Evolutionary conservation across 2,329 filamentous ascomycete genomes (phyloP).

Genomic region (Fusarium sarcochroum): DNA sequence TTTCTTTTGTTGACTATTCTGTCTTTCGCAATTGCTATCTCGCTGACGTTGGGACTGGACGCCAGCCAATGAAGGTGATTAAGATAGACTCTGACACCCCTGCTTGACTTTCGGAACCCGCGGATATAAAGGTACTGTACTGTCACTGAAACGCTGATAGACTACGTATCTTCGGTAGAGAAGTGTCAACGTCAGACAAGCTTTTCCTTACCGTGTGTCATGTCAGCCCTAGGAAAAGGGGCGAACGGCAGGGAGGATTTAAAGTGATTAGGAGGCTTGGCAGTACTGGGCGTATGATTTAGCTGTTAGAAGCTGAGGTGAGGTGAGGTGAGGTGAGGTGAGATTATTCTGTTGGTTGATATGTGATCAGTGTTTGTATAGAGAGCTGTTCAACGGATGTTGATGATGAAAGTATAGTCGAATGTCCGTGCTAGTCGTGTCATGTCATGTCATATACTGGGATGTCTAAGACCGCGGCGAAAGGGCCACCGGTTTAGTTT

Average conservation of each 20-base stretch:
- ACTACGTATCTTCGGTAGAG: not conserved
- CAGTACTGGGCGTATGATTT: not conserved
- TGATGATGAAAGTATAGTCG: not conserved
- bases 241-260: not conserved
- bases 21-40: too few species aligned
- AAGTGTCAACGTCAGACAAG: conserved; percentile 19
- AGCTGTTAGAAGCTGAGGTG: not conserved
- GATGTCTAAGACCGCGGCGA: not conserved
- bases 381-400: not conserved
- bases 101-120: conserved; percentile 21
- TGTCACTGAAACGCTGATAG: not conserved
- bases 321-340: not conserved
- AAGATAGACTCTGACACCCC: not conserved
- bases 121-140: conserved; percentile 17
- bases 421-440: conserved; percentile 1
- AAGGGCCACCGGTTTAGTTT: not conserved
- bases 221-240: conserved; percentile 35
- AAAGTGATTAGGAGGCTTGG: not conserved
- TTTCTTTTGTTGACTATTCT: too few species aligned
- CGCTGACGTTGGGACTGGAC: too few species aligned
- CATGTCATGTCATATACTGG: conserved; percentile 9
- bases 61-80: not conserved
- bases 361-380: too few species aligned
- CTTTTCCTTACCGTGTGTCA: conserved; percentile 16
- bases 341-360: not conserved